Evolutionary conservation across 768 basidiomycete species (phyloP).

Genomic region (Termitomyces sp.): DNA sequence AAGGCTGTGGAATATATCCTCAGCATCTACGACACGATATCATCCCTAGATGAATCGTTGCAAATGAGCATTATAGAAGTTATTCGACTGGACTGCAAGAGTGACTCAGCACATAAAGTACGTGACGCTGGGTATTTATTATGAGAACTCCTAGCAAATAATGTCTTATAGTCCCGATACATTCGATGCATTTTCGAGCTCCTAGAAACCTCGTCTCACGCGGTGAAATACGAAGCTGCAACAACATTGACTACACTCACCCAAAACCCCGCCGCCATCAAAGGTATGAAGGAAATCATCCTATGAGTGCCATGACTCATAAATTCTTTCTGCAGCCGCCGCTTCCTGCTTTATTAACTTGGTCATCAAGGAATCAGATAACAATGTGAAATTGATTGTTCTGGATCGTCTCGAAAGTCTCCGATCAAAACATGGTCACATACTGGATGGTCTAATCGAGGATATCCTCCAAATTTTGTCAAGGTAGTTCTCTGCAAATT

Average conservation of each 20-base stretch:
- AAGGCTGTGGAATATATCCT: conserved; percentile 92
- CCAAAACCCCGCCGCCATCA: conserved; percentile 93
- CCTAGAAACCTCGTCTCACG: conserved; percentile 83
- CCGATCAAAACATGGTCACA: conserved; percentile 80
- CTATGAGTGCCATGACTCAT: background rate
- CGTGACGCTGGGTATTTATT: conserved; percentile 24
- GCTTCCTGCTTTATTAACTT: conserved; percentile 86
- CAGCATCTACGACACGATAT: conserved; percentile 80
- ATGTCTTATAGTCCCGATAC: conserved; percentile 68
- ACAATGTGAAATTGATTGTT: conserved; percentile 98
- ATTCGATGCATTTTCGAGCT: conserved; percentile 93
- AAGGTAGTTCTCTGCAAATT: conserved; percentile 41
- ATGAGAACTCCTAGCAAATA: conserved; percentile 10
- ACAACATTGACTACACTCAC: conserved; percentile 92
- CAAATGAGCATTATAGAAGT: conserved; percentile 97
- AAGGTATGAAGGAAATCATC: conserved; percentile 50
- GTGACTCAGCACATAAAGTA: conserved; percentile 79
- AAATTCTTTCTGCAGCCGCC: conserved; percentile 54
- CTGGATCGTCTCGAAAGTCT: conserved; percentile 85
- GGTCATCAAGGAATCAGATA: conserved; percentile 94
- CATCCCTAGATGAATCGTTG: conserved; percentile 82
- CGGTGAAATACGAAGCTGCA: conserved; percentile 97
- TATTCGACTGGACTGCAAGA: conserved; percentile 85
- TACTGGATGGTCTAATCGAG: conserved; percentile 91
- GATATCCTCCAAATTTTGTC: conserved; percentile 90